phyloP scores from a whole-genome alignment of 2,329 filamentous ascomycete species.

The Claviceps pazoutovae region DNA sequence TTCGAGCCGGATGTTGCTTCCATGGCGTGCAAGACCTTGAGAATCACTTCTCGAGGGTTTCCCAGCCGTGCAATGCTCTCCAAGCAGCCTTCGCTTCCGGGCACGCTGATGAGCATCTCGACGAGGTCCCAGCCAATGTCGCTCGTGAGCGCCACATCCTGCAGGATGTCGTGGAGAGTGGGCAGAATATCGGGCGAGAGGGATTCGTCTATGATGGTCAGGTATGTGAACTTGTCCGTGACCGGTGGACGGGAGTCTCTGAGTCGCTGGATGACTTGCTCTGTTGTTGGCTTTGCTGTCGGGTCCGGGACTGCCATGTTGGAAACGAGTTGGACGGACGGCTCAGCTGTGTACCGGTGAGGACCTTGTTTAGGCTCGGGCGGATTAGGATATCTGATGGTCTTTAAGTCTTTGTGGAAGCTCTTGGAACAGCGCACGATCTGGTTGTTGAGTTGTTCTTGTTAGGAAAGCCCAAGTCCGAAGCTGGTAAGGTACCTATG shows the following conservation, averaged over 20 bases:
- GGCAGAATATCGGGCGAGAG: conserved; percentile 53
- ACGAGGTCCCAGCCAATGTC: conserved; percentile 80
- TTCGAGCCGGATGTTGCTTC: conserved; percentile 32
- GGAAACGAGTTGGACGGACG: background rate
- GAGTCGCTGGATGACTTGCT: conserved; percentile 31
- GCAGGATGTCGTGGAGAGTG: conserved; percentile 51
- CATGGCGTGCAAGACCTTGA: conserved; percentile 65
- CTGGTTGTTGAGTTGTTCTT: too few relatives aligned
- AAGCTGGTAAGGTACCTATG: too few relatives aligned
- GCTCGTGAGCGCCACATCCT: conserved; percentile 53
- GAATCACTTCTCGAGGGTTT: conserved; percentile 68
- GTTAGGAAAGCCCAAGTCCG: too few relatives aligned
- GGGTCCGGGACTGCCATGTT: conserved; percentile 2
- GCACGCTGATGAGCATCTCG: conserved; percentile 54
- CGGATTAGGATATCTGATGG: too few relatives aligned
- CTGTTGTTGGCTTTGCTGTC: conserved; percentile 18
- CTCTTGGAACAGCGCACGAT: too few relatives aligned
- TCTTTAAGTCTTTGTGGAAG: too few relatives aligned
- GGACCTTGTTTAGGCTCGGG: too few relatives aligned
- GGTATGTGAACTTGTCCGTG: conserved; percentile 59
- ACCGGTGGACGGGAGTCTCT: conserved; percentile 35
- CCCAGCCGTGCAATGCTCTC: conserved; percentile 62
- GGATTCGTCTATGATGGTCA: conserved; percentile 65
- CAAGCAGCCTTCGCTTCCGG: conserved; percentile 56
- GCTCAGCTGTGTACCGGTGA: too few relatives aligned